phyloP scores from a whole-genome alignment of 768 basidiomycete genomes.

The Suillus alpinus region DNA sequence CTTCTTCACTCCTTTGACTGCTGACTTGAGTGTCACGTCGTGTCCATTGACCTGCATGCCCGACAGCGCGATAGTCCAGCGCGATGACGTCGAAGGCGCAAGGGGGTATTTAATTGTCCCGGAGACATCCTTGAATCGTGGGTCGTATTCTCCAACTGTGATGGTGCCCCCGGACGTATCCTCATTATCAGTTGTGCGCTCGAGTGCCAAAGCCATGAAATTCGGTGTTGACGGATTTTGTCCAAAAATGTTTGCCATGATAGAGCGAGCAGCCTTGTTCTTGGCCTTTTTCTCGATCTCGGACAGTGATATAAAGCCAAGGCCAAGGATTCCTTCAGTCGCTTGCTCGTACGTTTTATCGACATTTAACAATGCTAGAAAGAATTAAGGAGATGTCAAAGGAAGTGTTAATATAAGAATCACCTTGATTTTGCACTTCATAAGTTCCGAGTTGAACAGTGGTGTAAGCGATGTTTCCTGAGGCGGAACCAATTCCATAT shows the following conservation, averaged over 20 bases:
- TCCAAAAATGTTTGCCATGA: constrained; percentile 39
- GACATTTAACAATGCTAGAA: constrained; percentile 21
- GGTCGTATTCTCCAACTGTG: constrained; percentile 42
- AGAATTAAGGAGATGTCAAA: not conserved
- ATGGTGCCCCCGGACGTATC: constrained; percentile 41
- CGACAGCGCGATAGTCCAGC: constrained; percentile 43
- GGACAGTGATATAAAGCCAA: constrained; percentile 26
- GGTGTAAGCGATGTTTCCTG: constrained; percentile 35
- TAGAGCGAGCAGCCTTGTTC: constrained; percentile 20
- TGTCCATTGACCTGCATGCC: constrained; percentile 34
- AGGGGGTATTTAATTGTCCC: constrained; percentile 32
- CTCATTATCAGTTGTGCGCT: constrained; percentile 39
- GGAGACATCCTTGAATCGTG: constrained; percentile 29
- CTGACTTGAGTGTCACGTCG: constrained; percentile 27
- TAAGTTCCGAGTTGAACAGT: constrained; percentile 36
- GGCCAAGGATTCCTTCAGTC: constrained; percentile 24
- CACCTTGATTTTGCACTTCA: constrained; percentile 21
- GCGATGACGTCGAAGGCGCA: constrained; percentile 30
- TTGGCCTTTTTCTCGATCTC: constrained; percentile 18
- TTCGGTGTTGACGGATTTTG: constrained; percentile 34
- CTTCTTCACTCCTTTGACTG: constrained; percentile 26
- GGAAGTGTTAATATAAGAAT: not conserved
- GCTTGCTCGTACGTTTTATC: constrained; percentile 14
- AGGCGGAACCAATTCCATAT: constrained; percentile 39
- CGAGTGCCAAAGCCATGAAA: constrained; percentile 42